Evolutionary conservation across 2,329 filamentous ascomycete species (phyloP).

Genomic region (Diaporthe aspalathi): DNA sequence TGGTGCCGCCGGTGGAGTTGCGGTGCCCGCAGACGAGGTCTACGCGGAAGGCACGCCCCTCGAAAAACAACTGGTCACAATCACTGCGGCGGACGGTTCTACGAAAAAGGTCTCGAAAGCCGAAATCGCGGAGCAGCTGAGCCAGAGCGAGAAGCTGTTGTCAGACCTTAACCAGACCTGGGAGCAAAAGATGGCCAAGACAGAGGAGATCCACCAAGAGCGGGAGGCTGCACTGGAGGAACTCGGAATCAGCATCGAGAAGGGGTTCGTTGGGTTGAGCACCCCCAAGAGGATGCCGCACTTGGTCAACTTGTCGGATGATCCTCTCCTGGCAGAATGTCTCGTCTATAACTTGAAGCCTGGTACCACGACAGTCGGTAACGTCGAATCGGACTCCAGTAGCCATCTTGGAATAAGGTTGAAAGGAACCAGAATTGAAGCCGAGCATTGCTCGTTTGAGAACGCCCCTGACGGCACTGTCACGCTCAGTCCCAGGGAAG

Average conservation of each 20-base stretch:
- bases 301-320: slow-evolving; percentile 96
- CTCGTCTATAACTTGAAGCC: slow-evolving; percentile 98
- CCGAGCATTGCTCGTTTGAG: slow-evolving; percentile 94
- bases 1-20: slow-evolving; percentile 48
- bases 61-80: slow-evolving; percentile 96
- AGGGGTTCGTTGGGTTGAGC: slow-evolving; percentile 93
- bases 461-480: slow-evolving; percentile 86
- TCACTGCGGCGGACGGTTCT: slow-evolving; percentile 84
- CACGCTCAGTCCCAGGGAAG: slow-evolving; percentile 88
- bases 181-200: slow-evolving; percentile 96
- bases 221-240: slow-evolving; percentile 95
- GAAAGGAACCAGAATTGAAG: slow-evolving; percentile 91
- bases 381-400: slow-evolving; percentile 87
- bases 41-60: slow-evolving; percentile 93
- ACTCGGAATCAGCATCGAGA: slow-evolving; percentile 98
- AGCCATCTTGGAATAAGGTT: slow-evolving; percentile 87
- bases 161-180: slow-evolving; percentile 97
- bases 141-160: slow-evolving; percentile 95
- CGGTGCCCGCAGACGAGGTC: slow-evolving; percentile 76
- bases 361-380: slow-evolving; percentile 92
- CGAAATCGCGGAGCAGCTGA: slow-evolving; percentile 95
- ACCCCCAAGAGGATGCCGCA: slow-evolving; percentile 99
- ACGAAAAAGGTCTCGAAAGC: slow-evolving; percentile 98
- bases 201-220: slow-evolving; percentile 97
- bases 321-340: slow-evolving; percentile 93